Evolutionary conservation across 208 protist genomes (phyloP).

Genomic region (Crithidia fasciculata): DNA sequence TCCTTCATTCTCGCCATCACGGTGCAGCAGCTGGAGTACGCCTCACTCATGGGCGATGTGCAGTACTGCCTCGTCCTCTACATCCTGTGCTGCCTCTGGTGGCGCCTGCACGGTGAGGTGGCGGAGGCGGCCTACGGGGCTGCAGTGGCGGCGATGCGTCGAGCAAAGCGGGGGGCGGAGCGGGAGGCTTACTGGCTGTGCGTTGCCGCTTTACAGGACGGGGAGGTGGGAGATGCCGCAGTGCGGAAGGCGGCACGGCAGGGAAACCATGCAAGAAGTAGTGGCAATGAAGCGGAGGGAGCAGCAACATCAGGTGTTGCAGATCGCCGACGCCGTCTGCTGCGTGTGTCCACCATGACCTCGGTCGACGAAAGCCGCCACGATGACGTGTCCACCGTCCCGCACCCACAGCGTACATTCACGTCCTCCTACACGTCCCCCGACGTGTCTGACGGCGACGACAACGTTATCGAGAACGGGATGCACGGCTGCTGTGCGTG

Average conservation of each 20-base stretch:
- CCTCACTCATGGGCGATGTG: slow-evolving; percentile 77
- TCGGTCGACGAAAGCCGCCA: slow-evolving; percentile 13
- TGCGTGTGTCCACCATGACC: slow-evolving; percentile 6
- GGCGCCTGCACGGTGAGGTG: slow-evolving; percentile 59
- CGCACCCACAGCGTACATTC: background rate
- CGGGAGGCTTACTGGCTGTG: background rate
- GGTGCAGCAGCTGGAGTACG: slow-evolving; percentile 70
- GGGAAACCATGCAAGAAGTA: background rate
- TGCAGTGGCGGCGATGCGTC: background rate
- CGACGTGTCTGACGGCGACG: background rate
- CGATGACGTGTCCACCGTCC: background rate
- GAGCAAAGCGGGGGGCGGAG: background rate
- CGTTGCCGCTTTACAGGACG: background rate
- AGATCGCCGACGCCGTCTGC: slow-evolving; percentile 5
- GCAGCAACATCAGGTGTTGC: background rate
- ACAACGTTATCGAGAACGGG: background rate
- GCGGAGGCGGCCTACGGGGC: slow-evolving; percentile 32
- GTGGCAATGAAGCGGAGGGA: background rate
- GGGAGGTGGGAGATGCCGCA: background rate
- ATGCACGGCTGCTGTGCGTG: background rate
- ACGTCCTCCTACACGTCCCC: background rate
- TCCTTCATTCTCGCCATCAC: slow-evolving; percentile 63
- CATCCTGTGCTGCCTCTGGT: slow-evolving; percentile 82
- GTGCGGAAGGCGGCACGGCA: background rate
- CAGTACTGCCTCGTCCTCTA: slow-evolving; percentile 85